Evolutionary conservation across 345 rosid species (phyloP).

Genomic region (Sonneratia caseolaris): DNA sequence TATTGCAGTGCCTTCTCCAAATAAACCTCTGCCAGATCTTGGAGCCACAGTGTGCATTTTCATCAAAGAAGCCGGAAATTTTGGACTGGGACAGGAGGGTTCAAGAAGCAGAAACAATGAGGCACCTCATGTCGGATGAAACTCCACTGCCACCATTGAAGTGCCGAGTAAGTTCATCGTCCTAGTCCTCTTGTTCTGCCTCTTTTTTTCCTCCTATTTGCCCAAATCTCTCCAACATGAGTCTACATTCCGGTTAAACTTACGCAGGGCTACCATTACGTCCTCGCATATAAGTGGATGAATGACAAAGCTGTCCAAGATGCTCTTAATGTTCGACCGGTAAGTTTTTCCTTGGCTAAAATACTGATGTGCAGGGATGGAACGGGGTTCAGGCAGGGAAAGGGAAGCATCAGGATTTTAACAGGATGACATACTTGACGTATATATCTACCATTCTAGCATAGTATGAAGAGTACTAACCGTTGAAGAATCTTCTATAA

Average conservation of each 20-base stretch:
- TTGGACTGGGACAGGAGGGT: constrained; percentile 20
- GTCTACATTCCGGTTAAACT: neutral
- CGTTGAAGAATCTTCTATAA: too few relatives aligned
- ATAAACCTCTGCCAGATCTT: constrained; percentile 29
- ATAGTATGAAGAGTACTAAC: neutral
- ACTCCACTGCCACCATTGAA: constrained; percentile 19
- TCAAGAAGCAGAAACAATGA: constrained; percentile 16
- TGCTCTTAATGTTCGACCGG: constrained; percentile 20
- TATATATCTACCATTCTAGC: neutral
- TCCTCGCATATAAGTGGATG: constrained; percentile 24
- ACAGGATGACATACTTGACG: neutral
- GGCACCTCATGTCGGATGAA: constrained; percentile 5
- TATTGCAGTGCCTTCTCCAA: constrained; percentile 24
- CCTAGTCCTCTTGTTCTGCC: neutral
- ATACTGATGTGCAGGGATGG: neutral
- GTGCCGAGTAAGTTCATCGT: constrained; percentile 17
- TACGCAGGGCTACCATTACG: constrained; percentile 24
- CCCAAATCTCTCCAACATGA: neutral
- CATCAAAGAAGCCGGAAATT: constrained; percentile 15
- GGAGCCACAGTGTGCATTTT: constrained; percentile 31
- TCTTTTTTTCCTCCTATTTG: neutral
- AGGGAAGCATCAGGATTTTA: neutral
- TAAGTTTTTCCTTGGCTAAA: neutral
- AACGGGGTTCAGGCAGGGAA: neutral
- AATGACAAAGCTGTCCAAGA: constrained; percentile 19